phyloP scores from a whole-genome alignment of 1,139 yeast species.

The Candida mesenterica region DNA sequence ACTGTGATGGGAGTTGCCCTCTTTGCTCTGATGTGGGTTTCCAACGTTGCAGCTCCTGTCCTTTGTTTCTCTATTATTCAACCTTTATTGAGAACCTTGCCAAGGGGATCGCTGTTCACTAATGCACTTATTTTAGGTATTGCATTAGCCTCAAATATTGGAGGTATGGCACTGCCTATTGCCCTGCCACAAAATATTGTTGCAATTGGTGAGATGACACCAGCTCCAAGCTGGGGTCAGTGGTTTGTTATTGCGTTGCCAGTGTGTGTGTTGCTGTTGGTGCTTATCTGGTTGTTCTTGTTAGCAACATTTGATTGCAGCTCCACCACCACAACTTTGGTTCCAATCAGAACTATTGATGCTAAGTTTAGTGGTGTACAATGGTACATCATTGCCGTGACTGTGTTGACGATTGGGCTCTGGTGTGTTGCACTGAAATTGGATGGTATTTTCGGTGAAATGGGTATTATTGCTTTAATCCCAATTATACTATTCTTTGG shows the following conservation, averaged over 20 bases:
- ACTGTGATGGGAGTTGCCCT: conserved; percentile 68
- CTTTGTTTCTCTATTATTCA: conserved; percentile 65
- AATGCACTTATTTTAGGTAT: conserved; percentile 68
- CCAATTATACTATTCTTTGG: conserved; percentile 70
- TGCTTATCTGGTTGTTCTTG: conserved; percentile 57
- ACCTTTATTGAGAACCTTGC: conserved; percentile 62
- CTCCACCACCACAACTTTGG: conserved; percentile 40
- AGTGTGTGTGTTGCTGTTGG: conserved; percentile 52
- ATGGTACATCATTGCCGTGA: conserved; percentile 58
- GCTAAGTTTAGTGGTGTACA: conserved; percentile 60
- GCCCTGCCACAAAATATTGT: conserved; percentile 78
- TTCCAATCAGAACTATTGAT: conserved; percentile 56
- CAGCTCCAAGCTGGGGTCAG: conserved; percentile 75
- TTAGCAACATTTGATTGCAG: conserved; percentile 56
- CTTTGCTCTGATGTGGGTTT: conserved; percentile 76
- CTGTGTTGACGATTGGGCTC: conserved; percentile 55
- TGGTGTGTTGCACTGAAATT: conserved; percentile 71
- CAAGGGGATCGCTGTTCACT: conserved; percentile 59
- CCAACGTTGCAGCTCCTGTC: conserved; percentile 78
- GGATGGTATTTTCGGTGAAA: conserved; percentile 59
- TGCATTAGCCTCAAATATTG: conserved; percentile 69
- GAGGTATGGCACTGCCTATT: conserved; percentile 82
- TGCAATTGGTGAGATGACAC: conserved; percentile 65
- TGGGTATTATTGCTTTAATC: conserved; percentile 67
- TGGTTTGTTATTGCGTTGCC: conserved; percentile 73